These are phyloP conservation scores for Picea glauca DNA, from an alignment of 75 land plant genomes.

Conservation along the genomic window DNA sequence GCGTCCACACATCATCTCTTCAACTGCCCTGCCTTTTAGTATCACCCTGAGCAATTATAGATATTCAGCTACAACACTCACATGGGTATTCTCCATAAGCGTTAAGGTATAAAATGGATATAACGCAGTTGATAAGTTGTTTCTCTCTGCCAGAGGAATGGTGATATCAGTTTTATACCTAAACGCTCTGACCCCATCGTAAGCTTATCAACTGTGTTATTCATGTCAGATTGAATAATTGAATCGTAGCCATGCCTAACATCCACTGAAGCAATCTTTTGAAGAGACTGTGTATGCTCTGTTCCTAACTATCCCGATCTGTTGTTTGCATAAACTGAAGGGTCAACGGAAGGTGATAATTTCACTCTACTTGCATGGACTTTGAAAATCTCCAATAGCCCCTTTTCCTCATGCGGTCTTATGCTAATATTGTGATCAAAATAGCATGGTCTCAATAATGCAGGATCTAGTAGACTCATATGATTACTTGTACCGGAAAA, in stretches of 20 bases:
- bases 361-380: constrained; percentile 87
- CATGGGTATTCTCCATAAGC: constrained; percentile 62
- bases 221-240: constrained; percentile 20
- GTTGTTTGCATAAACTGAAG: constrained; percentile 66
- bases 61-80: constrained; percentile 78
- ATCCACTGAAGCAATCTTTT: constrained; percentile 89
- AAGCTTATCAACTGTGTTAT: constrained; percentile 79
- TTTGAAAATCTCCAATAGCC: constrained; percentile 74
- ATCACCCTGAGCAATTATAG: constrained; percentile 89
- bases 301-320: constrained; percentile 94
- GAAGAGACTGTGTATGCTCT: constrained; percentile 80
- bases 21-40: constrained; percentile 84
- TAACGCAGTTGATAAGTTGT: constrained; percentile 68
- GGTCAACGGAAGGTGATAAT: constrained; percentile 77
- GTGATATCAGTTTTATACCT: constrained; percentile 61
- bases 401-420: constrained; percentile 79
- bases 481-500: constrained; percentile 94
- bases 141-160: constrained; percentile 76
- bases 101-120: constrained; percentile 80
- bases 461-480: constrained; percentile 91
- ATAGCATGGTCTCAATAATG: constrained; percentile 89
- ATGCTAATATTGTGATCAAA: constrained; percentile 91
- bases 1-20: constrained; percentile 87
- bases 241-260: constrained; percentile 64
- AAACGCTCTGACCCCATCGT: constrained; percentile 72